Percentiles rank a stretch among this genome's conserved stretches.
These are phyloP conservation scores for Babesia bigemina DNA, from an alignment of 169 alveolate species.

Conservation along the genomic window DNA sequence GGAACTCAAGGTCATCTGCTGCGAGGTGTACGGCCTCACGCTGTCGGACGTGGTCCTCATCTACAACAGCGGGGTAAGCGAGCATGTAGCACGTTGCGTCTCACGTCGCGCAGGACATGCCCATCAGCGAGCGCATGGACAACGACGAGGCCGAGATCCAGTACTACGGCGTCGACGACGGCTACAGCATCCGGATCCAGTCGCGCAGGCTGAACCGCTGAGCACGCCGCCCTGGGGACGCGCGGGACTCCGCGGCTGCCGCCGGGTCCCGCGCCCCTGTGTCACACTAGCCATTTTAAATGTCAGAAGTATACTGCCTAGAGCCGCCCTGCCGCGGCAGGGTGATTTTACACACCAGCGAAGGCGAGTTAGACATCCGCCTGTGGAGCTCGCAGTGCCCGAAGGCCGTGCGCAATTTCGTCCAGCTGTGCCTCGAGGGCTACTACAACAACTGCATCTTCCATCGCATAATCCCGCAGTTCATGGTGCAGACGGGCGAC, in stretches of 20 bases:
- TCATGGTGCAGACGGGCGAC: conserved; percentile 90
- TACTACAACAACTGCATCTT: conserved; percentile 88
- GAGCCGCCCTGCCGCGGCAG: conserved; percentile 92
- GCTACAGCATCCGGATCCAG: conserved; percentile 50
- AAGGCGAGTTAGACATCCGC: conserved; percentile 90
- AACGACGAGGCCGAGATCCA: conserved; percentile 44
- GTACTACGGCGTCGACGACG: conserved; percentile 49
- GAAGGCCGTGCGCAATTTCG: conserved; percentile 87
- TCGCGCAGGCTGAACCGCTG: not conserved
- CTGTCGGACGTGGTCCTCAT: conserved; percentile 32
- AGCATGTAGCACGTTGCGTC: not conserved
- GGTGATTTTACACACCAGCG: conserved; percentile 87
- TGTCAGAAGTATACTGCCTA: conserved; percentile 84
- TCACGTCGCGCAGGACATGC: conserved; percentile 43
- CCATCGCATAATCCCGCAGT: conserved; percentile 87
- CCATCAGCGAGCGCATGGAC: conserved; percentile 54
- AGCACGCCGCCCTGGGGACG: conserved; percentile 1
- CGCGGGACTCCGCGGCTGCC: not conserved
- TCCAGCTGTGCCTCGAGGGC: conserved; percentile 87
- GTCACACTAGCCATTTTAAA: conserved; percentile 18
- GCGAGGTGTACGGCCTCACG: conserved; percentile 29
- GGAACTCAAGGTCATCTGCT: conserved; percentile 57
- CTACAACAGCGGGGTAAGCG: conserved; percentile 62
- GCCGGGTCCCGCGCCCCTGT: not conserved
- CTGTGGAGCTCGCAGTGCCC: conserved; percentile 91